Percentiles rank a stretch among this genome's conserved stretches.
phyloP scores from a whole-genome alignment of 768 basidiomycete genomes.

The Pseudohyphozyma bogoriensis region DNA sequence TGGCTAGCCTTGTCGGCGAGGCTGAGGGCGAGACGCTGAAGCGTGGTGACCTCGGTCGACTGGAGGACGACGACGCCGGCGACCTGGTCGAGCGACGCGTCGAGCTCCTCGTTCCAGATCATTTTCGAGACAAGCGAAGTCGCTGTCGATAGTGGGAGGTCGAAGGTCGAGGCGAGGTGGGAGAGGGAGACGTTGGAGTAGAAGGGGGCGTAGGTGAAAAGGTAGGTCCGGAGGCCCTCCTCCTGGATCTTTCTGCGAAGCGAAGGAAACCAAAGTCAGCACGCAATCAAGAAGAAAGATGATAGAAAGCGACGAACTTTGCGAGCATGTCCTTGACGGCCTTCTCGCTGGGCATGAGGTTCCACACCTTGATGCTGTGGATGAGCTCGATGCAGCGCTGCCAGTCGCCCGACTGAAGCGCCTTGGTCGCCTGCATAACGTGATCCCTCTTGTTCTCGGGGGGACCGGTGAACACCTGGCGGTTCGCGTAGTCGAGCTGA shows the following conservation, averaged over 20 bases:
- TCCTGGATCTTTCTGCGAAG: constrained; percentile 85
- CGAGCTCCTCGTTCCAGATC: constrained; percentile 95
- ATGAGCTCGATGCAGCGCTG: constrained; percentile 86
- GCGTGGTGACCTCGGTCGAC: constrained; percentile 64
- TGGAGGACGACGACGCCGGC: constrained; percentile 87
- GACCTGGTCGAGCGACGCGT: constrained; percentile 85
- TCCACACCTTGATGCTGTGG: constrained; percentile 96
- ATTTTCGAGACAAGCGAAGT: constrained; percentile 91
- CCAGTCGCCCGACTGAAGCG: constrained; percentile 94
- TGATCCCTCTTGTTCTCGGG: constrained; percentile 90
- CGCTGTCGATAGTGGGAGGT: constrained; percentile 65
- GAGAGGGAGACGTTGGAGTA: constrained; percentile 84
- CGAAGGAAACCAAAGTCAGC: constrained; percentile 2
- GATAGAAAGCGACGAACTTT: constrained; percentile 48
- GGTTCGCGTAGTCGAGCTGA: constrained; percentile 87
- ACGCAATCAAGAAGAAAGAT: neutral
- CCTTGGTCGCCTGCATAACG: constrained; percentile 98
- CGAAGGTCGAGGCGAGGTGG: constrained; percentile 78
- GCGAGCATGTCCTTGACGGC: constrained; percentile 90
- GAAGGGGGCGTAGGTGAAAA: constrained; percentile 93
- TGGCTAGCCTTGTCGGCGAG: constrained; percentile 77
- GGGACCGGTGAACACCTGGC: constrained; percentile 80
- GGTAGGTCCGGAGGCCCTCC: constrained; percentile 88
- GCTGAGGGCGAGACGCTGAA: constrained; percentile 79
- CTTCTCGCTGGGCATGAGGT: constrained; percentile 78